These are phyloP conservation scores for Aspergillus piperis DNA, from an alignment of 2,329 filamentous ascomycete genomes.

Conservation along the genomic window DNA sequence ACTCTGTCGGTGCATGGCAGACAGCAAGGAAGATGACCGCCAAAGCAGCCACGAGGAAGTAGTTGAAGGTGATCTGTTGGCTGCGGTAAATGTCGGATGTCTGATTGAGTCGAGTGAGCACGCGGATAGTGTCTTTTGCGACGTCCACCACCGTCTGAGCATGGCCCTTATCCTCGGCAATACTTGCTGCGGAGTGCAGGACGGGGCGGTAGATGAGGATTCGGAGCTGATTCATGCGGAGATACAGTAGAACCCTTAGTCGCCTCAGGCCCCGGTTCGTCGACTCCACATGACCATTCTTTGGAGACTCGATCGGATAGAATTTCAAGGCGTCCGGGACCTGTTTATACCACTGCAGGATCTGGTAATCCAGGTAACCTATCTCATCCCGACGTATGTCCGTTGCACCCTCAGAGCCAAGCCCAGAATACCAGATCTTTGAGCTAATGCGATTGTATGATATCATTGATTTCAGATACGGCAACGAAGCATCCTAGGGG, in stretches of 20 bases:
- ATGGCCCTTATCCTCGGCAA: slow-evolving; percentile 71
- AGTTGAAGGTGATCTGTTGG: slow-evolving; percentile 67
- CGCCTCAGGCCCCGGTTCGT: slow-evolving; percentile 69
- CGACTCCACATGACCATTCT: slow-evolving; percentile 46
- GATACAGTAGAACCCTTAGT: slow-evolving; percentile 78
- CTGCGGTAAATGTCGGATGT: slow-evolving; percentile 64
- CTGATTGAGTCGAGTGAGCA: slow-evolving; percentile 62
- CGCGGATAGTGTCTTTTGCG: slow-evolving; percentile 65
- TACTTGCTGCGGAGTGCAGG: slow-evolving; percentile 79
- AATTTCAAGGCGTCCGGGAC: slow-evolving; percentile 67
- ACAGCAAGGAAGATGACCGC: slow-evolving; percentile 66
- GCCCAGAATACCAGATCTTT: slow-evolving; percentile 81
- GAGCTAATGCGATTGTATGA: slow-evolving; percentile 79
- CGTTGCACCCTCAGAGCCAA: slow-evolving; percentile 66
- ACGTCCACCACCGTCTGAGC: slow-evolving; percentile 70
- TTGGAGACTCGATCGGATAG: slow-evolving; percentile 56
- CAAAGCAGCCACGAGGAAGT: slow-evolving; percentile 65
- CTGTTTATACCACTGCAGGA: slow-evolving; percentile 81
- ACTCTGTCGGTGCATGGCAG: slow-evolving; percentile 63
- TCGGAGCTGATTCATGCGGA: slow-evolving; percentile 86
- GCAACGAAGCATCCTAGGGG: slow-evolving; percentile 49
- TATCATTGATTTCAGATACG: slow-evolving; percentile 82
- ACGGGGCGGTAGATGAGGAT: slow-evolving; percentile 87
- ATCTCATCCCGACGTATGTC: slow-evolving; percentile 74
- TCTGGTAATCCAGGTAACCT: slow-evolving; percentile 76